Percentiles rank a stretch among this genome's conserved stretches.
phyloP scores from a whole-genome alignment of 371 early-diverging fungal species.

The Vittaforma corneae region DNA sequence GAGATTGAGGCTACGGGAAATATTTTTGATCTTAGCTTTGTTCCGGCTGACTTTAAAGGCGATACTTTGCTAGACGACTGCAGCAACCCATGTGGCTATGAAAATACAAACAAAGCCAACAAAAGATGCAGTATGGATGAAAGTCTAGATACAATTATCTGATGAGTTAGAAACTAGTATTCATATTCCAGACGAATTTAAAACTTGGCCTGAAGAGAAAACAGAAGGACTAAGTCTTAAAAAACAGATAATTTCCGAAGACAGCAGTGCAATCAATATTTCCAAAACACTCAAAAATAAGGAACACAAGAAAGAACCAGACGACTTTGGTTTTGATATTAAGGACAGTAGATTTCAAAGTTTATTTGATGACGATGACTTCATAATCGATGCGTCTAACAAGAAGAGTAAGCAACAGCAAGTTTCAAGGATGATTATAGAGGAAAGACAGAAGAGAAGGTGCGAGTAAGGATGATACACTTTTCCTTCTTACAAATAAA shows the following conservation, averaged over 20 bases:
- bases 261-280: conserved; percentile 1
- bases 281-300: neutral
- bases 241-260: neutral
- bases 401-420: conserved; percentile 20
- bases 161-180: neutral
- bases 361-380: conserved; percentile 17
- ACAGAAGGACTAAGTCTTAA: neutral
- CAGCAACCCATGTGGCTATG: neutral
- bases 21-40: conserved; percentile 29
- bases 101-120: conserved; percentile 4
- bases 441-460: conserved; percentile 13
- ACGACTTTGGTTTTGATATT: conserved; percentile 26
- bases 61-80: conserved; percentile 10
- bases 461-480: too few relatives aligned
- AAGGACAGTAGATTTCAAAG: conserved; percentile 18
- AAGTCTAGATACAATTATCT: conserved; percentile 1
- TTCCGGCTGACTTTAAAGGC: conserved; percentile 26
- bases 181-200: neutral
- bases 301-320: conserved; percentile 1
- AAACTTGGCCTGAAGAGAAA: neutral
- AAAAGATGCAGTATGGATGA: conserved; percentile 27
- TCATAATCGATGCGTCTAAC: conserved; percentile 29
- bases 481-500: too few relatives aligned
- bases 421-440: conserved; percentile 8
- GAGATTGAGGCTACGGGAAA: conserved; percentile 17